Percentiles rank a stretch among this genome's conserved stretches.
Conservation (phyloP, 169 alveolate genomes). For the Eimeria necatrix region DNA sequence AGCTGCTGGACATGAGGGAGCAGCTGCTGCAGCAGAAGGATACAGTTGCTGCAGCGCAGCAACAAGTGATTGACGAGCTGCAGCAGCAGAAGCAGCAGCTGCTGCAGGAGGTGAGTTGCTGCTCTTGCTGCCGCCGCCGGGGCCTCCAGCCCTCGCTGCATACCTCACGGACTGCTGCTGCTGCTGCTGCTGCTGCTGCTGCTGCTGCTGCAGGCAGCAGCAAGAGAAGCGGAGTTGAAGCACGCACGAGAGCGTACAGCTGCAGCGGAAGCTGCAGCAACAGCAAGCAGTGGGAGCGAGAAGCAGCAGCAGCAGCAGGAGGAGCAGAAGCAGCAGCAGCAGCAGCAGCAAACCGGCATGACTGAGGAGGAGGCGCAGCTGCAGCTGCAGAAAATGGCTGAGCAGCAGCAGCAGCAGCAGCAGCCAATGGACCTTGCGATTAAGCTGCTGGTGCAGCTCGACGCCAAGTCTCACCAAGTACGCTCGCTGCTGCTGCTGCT, state of each 20-base stretch:
- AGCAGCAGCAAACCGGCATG: background rate
- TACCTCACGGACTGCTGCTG: background rate
- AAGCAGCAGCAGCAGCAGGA: constrained; percentile 24
- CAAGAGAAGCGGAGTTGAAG: background rate
- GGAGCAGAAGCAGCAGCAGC: constrained; percentile 17
- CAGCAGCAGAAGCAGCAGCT: constrained; percentile 66
- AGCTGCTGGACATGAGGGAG: constrained; percentile 49
- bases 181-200: constrained; percentile 11
- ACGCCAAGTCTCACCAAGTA: constrained; percentile 27
- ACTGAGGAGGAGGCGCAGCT: background rate
- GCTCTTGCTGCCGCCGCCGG: background rate
- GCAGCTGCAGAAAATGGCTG: background rate
- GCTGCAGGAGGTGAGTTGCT: constrained; percentile 25
- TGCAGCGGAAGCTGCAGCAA: constrained; percentile 18
- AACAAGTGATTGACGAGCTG: constrained; percentile 53
- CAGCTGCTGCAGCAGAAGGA: constrained; percentile 67
- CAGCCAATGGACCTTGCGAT: background rate
- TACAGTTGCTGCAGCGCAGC: constrained; percentile 60
- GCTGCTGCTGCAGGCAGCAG: background rate
- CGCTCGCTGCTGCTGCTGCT: background rate
- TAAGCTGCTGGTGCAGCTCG: constrained; percentile 1
- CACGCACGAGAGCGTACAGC: background rate
- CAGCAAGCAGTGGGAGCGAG: background rate
- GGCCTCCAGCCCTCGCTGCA: background rate
- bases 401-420: constrained; percentile 49